phyloP scores from a whole-genome alignment of 2,329 filamentous ascomycete species.

The Domatiomyces globalis region DNA sequence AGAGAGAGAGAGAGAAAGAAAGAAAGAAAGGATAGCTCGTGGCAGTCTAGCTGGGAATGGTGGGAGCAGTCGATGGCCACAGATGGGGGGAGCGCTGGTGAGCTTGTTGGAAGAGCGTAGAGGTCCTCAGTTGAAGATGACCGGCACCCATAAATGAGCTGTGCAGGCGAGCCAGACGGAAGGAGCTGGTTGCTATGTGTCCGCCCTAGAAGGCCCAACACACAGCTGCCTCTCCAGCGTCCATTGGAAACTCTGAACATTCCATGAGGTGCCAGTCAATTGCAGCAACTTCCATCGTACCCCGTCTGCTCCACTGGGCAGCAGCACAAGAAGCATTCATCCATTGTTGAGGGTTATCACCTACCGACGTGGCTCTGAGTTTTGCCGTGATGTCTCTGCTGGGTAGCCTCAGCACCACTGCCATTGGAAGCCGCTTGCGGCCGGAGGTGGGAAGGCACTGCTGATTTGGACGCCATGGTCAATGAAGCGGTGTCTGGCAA shows the following conservation, averaged over 20 bases:
- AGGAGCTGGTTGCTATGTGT: neutral
- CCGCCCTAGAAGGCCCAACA: neutral
- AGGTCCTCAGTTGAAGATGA: neutral
- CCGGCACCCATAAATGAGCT: neutral
- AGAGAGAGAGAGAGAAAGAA: too few species aligned
- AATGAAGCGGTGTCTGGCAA: neutral
- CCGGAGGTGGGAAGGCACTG: constrained; percentile 69
- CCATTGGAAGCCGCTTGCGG: constrained; percentile 37
- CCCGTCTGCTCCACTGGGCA: neutral
- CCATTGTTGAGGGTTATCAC: neutral
- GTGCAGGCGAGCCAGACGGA: neutral
- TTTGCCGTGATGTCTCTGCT: constrained; percentile 40
- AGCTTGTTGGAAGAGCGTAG: neutral
- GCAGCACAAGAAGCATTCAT: neutral
- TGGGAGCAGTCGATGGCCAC: neutral
- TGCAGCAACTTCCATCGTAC: neutral
- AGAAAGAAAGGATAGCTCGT: too few species aligned
- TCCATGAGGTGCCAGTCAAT: neutral
- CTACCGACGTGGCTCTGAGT: constrained; percentile 43
- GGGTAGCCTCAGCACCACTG: constrained; percentile 20
- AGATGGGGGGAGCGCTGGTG: neutral
- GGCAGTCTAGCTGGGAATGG: neutral
- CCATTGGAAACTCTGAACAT: neutral
- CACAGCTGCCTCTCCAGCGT: neutral
- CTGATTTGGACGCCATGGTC: constrained; percentile 55